Evolutionary conservation across 2,329 filamentous ascomycete genomes (phyloP).

Genomic region (Blastomyces parvus): DNA sequence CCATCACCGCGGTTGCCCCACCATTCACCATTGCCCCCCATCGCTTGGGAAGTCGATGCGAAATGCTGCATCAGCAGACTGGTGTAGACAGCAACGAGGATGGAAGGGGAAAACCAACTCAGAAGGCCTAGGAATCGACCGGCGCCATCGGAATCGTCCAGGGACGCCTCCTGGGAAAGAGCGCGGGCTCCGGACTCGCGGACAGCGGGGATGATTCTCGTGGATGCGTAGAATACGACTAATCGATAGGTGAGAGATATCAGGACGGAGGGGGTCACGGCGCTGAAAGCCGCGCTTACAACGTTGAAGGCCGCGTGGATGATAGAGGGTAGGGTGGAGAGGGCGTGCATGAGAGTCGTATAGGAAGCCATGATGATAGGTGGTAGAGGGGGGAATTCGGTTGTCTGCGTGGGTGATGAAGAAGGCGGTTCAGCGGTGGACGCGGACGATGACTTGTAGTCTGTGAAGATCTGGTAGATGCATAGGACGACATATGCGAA

Average conservation of each 20-base stretch:
- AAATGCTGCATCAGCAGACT: conserved; percentile 94
- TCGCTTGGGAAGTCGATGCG: conserved; percentile 53
- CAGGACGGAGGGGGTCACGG: conserved; percentile 89
- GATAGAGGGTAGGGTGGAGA: conserved; percentile 73
- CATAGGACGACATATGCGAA: conserved; percentile 98
- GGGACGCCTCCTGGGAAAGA: conserved; percentile 70
- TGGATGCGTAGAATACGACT: conserved; percentile 90
- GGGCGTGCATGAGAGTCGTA: conserved; percentile 74
- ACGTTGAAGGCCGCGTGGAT: conserved; percentile 78
- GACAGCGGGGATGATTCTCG: conserved; percentile 88
- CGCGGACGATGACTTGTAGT: conserved; percentile 79
- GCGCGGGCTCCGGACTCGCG: conserved; percentile 75
- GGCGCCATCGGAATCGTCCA: conserved; percentile 77
- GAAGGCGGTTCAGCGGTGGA: conserved; percentile 48
- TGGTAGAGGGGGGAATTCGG: conserved; percentile 85
- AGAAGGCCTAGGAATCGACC: conserved; percentile 71
- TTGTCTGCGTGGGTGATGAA: conserved; percentile 47
- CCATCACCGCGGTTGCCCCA: conserved; percentile 80
- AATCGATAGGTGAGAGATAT: conserved; percentile 90
- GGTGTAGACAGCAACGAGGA: conserved; percentile 92
- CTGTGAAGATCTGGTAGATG: conserved; percentile 98
- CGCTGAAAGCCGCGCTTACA: conserved; percentile 83
- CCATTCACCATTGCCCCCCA: conserved; percentile 58
- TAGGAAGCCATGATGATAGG: conserved; percentile 98
- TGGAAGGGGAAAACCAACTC: conserved; percentile 89